Base-by-base conservation (phyloP, 2,329 filamentous ascomycete species). In the Colletotrichum australisinense region DNA sequence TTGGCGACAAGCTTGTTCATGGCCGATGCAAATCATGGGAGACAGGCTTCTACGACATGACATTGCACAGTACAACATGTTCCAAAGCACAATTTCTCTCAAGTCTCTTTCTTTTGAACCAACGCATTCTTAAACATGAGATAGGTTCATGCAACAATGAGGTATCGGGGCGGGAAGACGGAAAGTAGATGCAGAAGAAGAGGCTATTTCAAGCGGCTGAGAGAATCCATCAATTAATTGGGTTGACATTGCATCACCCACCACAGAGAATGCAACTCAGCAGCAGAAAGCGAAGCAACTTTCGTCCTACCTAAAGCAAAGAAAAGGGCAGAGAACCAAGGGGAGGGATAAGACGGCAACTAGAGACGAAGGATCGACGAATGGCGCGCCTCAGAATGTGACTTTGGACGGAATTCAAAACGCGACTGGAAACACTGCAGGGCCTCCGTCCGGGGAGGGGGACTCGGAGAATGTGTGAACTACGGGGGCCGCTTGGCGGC, bases 341-440 rank as follows among this genome's bases (percentile, higher is more conserved):
- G 67, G 52, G 3, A 12, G 4, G 46, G 49, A 28, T 63, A 63
- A 28, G 69, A 55, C 69, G 66, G 66, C 69, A 72, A 72, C 19
- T 56, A 35, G 30, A 69, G 69, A 69, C 69, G 69, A 72, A 32
- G 53, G 65, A 69, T 59, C 42, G 55, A 49, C 65, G 42, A 72
- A 69, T 69, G 24, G 42, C 19, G 65, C 59, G 69, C 65, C 22
- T 64, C 65, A 32, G 53, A 64, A 19, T 14, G 38, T 28, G 1
- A 19, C 53, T 46, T 69, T 32, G 66, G 65, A 64, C 70, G 70
- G 55, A 63, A 69, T 59, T 59, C 46, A 72, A 69, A 72, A 72
- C 70, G 55, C 66, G 22, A 69, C 55, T 49, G 42, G 70, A 72
- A 72, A 72, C 70, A 58, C 53, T 26, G 22, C 58, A 69, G 65